Percentiles rank a stretch among this genome's conserved stretches.
Evolutionary conservation across 2,329 filamentous ascomycete species (phyloP).

Genomic region (Penicillium sp.): DNA sequence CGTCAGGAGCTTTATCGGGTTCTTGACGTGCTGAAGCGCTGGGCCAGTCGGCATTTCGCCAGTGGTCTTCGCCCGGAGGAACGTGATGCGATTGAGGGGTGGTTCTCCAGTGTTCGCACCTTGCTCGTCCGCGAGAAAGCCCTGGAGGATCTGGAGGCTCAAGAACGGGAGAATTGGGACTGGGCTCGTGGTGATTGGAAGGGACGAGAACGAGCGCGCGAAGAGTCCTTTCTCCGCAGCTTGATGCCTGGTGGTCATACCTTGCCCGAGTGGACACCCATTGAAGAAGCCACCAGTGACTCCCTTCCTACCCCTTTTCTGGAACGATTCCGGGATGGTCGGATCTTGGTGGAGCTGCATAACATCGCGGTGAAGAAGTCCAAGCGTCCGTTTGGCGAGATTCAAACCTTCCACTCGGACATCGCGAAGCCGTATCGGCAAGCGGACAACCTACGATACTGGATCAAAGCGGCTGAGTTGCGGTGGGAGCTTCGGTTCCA

Average conservation of each 20-base stretch:
- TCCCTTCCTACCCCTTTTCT: conserved; percentile 61
- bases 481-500: conserved; percentile 82
- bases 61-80: conserved; percentile 77
- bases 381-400: conserved; percentile 77
- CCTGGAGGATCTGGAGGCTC: conserved; percentile 66
- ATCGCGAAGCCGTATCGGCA: conserved; percentile 89
- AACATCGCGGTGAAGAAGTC: conserved; percentile 83
- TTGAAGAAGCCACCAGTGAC: conserved; percentile 37
- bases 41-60: conserved; percentile 80
- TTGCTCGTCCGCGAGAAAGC: conserved; percentile 72
- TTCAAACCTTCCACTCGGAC: conserved; percentile 84
- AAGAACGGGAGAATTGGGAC: conserved; percentile 66
- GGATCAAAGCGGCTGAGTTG: conserved; percentile 91
- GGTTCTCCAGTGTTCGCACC: conserved; percentile 71
- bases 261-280: conserved; percentile 63
- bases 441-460: conserved; percentile 90
- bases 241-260: conserved; percentile 55
- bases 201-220: conserved; percentile 67
- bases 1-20: conserved; percentile 77
- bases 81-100: conserved; percentile 64
- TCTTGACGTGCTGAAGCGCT: conserved; percentile 84
- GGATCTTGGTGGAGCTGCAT: conserved; percentile 78
- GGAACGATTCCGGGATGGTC: conserved; percentile 65
- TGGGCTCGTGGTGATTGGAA: conserved; percentile 79
- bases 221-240: conserved; percentile 73